Base-by-base conservation (phyloP, 2,329 filamentous ascomycete genomes). In the Aspergillus sp. region DNA sequence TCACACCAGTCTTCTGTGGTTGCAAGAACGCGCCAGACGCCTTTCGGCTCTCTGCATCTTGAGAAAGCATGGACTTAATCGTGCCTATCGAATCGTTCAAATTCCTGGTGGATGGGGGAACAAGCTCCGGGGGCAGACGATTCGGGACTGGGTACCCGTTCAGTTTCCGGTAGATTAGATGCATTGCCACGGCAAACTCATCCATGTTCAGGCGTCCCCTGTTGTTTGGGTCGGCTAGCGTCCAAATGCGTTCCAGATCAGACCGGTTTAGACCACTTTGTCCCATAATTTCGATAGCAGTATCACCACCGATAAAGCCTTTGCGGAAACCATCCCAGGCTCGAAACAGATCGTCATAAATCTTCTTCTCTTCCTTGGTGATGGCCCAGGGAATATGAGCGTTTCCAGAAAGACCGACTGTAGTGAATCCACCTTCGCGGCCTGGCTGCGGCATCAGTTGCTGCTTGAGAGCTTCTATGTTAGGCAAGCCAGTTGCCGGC, bases 181-280 rank as follows among this genome's bases (percentile, higher is more conserved):
- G 95, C 95, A 99, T 99, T 9, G 93, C 92, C 55, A 99, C 94
- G 8, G 95, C 93, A 73, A 99, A 99, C 73, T 99, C 95, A 74
- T 99, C 95, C 71, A 98, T 86, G 70, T 99, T 93, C 30, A 99
- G 84, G 58, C 93, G 90, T 17, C 95, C 95, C 75, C 95, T 95
- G 77, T 99, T 97, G 65, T 93, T 90, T 32, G 93, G 90, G 74
- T 99, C 95, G 3, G 94, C 90, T 60, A 99, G 81, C 9, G 95
- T 98, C 95, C 95, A 99, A 54, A 98, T 89, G 32, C 90, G 86
- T 77, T 98, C 95, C 39, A 99, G 81, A 68, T 98, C 95, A 25
- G 89, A 82, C 77, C 96, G 96, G 51, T 95, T 91, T 30, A 99
- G 81, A 45, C 95, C 95, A 80, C 93, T 97, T 76, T 99, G 95